Evolutionary conservation across 1,284 basidiomycete species (phyloP).

Genomic region (Ustilago hordei): DNA sequence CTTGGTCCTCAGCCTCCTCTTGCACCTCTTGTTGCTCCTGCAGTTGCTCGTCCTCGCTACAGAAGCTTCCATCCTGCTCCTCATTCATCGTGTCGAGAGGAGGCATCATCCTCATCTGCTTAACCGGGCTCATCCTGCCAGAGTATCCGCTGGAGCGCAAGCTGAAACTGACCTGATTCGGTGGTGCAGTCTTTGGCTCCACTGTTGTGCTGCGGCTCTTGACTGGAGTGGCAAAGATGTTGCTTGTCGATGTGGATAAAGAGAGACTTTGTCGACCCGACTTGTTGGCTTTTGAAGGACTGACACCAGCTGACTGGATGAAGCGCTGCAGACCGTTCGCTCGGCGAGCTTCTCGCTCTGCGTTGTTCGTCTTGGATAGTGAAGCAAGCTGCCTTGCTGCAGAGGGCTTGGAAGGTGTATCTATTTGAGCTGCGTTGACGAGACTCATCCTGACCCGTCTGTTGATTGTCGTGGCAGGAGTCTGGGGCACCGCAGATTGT

Average conservation of each 20-base stretch:
- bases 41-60: slow-evolving; percentile 21
- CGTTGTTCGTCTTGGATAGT: slow-evolving; percentile 12
- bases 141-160: slow-evolving; percentile 30
- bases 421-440: slow-evolving; percentile 47
- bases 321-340: slow-evolving; percentile 35
- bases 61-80: slow-evolving; percentile 41
- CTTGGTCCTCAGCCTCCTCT: slow-evolving; percentile 3
- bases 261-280: slow-evolving; percentile 37
- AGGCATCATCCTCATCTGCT: slow-evolving; percentile 50
- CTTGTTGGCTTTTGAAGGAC: slow-evolving; percentile 21
- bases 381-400: slow-evolving; percentile 17
- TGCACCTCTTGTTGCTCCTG: background rate
- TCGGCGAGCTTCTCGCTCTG: slow-evolving; percentile 36
- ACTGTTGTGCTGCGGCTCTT: slow-evolving; percentile 17
- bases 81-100: slow-evolving; percentile 50
- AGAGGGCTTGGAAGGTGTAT: slow-evolving; percentile 36
- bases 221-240: slow-evolving; percentile 38
- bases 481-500: slow-evolving; percentile 13
- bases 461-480: slow-evolving; percentile 15
- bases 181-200: slow-evolving; percentile 45
- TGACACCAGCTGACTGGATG: slow-evolving; percentile 45
- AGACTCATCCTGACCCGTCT: slow-evolving; percentile 49
- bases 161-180: slow-evolving; percentile 51
- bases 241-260: slow-evolving; percentile 15
- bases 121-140: slow-evolving; percentile 43